Conservation (phyloP, 306 rosid species). For the Chamaecrista fasciculata region DNA sequence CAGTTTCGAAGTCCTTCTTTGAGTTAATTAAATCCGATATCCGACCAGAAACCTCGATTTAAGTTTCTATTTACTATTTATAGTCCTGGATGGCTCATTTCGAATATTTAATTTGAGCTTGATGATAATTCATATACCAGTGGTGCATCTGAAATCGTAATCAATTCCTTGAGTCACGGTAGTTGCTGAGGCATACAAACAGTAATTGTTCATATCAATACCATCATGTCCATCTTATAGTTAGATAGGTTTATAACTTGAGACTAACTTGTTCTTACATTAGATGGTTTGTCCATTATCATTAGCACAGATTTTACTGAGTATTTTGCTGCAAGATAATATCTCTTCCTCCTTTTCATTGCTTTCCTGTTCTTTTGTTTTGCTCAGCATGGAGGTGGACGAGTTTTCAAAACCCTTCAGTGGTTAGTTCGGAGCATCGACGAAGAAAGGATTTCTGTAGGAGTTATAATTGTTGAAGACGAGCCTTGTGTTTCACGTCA, state of each 20-base stretch:
- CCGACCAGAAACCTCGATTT: not conserved
- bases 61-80: not conserved
- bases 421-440: slow-evolving; percentile 50
- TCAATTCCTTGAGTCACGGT: not conserved
- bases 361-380: slow-evolving; percentile 8
- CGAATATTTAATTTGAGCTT: not conserved
- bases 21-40: not conserved
- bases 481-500: slow-evolving; percentile 62
- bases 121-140: slow-evolving; percentile 5
- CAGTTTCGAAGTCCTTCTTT: not conserved
- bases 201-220: not conserved
- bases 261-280: not conserved
- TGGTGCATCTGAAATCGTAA: not conserved
- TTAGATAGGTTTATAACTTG: not conserved
- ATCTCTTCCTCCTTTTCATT: not conserved
- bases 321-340: slow-evolving; percentile 14
- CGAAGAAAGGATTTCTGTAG: slow-evolving; percentile 44
- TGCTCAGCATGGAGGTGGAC: slow-evolving; percentile 80
- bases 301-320: not conserved
- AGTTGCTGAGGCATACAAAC: slow-evolving; percentile 4
- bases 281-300: not conserved
- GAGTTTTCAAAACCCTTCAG: slow-evolving; percentile 67
- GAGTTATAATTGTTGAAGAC: slow-evolving; percentile 60
- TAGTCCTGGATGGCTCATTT: slow-evolving; percentile 7
- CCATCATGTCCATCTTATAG: slow-evolving; percentile 17